Conservation (phyloP, 2,329 filamentous ascomycete species). For the Arthrinium puccinioides region DNA sequence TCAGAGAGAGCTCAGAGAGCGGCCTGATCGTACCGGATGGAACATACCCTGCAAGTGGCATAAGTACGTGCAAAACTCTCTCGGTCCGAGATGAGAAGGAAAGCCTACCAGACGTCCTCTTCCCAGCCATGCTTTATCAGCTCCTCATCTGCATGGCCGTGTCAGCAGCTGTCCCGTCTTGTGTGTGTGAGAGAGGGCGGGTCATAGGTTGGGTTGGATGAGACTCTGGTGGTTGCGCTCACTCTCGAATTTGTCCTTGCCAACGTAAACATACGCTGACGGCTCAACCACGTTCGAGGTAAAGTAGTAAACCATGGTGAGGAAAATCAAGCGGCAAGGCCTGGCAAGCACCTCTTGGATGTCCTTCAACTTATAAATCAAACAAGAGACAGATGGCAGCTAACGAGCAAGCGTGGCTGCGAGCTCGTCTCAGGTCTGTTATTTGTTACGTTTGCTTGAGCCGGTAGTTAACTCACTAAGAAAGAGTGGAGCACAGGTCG, state of each 20-base stretch:
- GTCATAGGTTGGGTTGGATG: background rate
- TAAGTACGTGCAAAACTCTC: background rate
- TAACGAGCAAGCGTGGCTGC: background rate
- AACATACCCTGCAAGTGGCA: slow-evolving; percentile 20
- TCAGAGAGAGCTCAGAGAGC: too few species aligned
- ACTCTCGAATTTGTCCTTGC: slow-evolving; percentile 99
- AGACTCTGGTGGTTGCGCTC: slow-evolving; percentile 15
- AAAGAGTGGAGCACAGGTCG: too few species aligned
- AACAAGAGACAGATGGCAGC: background rate
- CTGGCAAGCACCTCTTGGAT: too few species aligned
- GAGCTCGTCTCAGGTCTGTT: too few species aligned
- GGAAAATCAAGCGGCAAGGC: too few species aligned
- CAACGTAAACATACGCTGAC: slow-evolving; percentile 84
- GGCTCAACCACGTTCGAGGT: slow-evolving; percentile 79
- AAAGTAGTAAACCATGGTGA: slow-evolving; percentile 96
- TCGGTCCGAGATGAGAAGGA: too few species aligned
- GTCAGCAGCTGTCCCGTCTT: background rate
- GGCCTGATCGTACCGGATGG: too few species aligned
- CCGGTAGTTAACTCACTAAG: too few species aligned
- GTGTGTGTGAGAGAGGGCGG: background rate
- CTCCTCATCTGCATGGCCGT: slow-evolving; percentile 68
- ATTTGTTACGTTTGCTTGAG: too few species aligned
- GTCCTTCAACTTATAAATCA: slow-evolving; percentile 9
- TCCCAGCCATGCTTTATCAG: slow-evolving; percentile 92
- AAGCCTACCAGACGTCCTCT: slow-evolving; percentile 80